Conservation (phyloP, 371 early-diverging fungal species). For the Gilbertella persicaria region DNA sequence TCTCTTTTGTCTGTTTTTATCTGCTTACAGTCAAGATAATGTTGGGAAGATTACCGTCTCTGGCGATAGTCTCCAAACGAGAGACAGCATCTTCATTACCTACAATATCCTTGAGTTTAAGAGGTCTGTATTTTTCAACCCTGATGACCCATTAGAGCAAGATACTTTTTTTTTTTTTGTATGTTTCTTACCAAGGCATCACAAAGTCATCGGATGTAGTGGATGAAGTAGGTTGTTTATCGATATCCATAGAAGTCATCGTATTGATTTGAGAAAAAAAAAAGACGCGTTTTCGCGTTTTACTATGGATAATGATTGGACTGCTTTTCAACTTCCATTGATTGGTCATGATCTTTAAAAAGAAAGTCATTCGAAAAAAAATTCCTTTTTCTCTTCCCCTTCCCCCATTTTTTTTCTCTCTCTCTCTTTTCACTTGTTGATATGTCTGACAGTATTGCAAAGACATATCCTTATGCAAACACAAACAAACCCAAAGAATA, state of each 20-base stretch:
- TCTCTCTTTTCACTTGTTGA: background rate
- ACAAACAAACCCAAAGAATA: slow-evolving; percentile 31
- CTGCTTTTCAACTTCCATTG: background rate
- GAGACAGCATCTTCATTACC: slow-evolving; percentile 95
- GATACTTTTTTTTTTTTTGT: background rate
- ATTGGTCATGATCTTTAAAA: background rate
- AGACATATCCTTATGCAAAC: slow-evolving; percentile 26
- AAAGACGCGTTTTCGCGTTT: background rate
- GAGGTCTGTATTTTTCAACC: slow-evolving; percentile 98
- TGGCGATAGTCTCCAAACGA: slow-evolving; percentile 84
- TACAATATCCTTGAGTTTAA: slow-evolving; percentile 86
- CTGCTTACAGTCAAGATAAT: slow-evolving; percentile 85
- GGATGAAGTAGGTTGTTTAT: background rate
- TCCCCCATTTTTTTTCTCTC: background rate
- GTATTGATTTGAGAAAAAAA: background rate
- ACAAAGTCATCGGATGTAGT: background rate
- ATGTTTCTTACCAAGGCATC: slow-evolving; percentile 1
- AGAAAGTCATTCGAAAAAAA: background rate
- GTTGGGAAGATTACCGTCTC: slow-evolving; percentile 96
- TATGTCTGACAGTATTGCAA: slow-evolving; percentile 30
- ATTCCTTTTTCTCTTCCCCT: background rate
- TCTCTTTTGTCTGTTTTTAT: too few species aligned
- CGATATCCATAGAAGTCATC: slow-evolving; percentile 4
- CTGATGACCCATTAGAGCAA: too few species aligned
- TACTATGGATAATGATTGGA: background rate